Conservation (phyloP, 2,329 filamentous ascomycete genomes). For the Tolypocladium inflatum region DNA sequence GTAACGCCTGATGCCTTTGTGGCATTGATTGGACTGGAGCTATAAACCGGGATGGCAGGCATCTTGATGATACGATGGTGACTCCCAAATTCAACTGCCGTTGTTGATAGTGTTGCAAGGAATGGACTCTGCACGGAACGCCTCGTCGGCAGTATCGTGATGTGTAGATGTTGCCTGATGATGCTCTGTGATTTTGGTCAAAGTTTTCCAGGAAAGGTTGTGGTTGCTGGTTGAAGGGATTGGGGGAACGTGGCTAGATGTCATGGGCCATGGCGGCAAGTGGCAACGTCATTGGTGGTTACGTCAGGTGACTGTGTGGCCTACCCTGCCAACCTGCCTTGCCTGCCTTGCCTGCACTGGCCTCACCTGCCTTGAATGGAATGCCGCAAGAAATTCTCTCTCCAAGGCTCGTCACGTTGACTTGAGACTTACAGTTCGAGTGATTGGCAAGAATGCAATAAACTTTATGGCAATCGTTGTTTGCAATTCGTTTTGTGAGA, state of each 20-base stretch:
- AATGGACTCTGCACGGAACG: not conserved
- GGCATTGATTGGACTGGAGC: slow-evolving; percentile 47
- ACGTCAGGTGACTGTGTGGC: not conserved
- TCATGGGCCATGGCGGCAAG: not conserved
- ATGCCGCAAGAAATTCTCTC: not conserved
- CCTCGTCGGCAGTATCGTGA: not conserved
- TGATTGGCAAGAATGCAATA: not conserved
- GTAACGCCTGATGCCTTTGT: slow-evolving; percentile 41
- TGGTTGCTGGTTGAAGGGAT: not conserved
- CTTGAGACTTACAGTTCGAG: not conserved
- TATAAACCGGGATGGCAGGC: slow-evolving; percentile 52
- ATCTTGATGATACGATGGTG: slow-evolving; percentile 26
- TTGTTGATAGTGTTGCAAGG: not conserved
- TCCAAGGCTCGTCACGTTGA: not conserved
- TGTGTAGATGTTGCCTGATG: not conserved
- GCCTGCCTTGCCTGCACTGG: too few relatives aligned
- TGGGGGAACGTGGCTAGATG: not conserved
- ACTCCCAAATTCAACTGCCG: not conserved
- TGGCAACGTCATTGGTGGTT: not conserved
- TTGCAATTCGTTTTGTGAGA: not conserved
- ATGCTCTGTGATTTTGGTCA: not conserved
- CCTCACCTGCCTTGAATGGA: not conserved
- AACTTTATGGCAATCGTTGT: not conserved
- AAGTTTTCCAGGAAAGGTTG: not conserved
- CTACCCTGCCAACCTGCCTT: not conserved